These are phyloP conservation scores for Rhodotorula sp. DNA, from an alignment of 1,284 basidiomycete species.

Conservation along the genomic window DNA sequence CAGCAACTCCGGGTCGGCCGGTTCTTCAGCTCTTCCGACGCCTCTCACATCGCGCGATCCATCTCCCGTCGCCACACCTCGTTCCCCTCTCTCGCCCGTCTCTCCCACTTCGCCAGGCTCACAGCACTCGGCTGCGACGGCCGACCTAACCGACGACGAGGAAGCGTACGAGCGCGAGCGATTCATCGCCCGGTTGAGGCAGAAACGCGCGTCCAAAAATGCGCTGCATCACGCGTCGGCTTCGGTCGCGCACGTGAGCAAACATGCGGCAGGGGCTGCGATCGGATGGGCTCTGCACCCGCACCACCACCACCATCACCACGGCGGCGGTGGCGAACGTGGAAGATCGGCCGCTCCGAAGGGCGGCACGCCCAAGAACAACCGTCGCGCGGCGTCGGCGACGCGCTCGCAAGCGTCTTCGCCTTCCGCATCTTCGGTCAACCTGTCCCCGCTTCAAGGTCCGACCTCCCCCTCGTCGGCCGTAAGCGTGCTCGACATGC, in stretches of 20 bases:
- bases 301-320: neutral
- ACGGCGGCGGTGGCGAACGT: neutral
- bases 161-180: constrained; percentile 41
- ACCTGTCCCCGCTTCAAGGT: neutral
- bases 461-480: neutral
- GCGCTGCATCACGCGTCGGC: constrained; percentile 14
- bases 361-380: neutral
- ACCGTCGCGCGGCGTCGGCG: constrained; percentile 1
- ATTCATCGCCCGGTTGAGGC: constrained; percentile 36
- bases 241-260: constrained; percentile 6
- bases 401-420: constrained; percentile 11
- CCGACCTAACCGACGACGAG: constrained; percentile 18
- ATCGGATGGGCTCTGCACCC: neutral
- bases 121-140: neutral
- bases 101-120: constrained; percentile 1
- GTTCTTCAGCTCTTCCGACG: constrained; percentile 10
- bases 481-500: neutral
- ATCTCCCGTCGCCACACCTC: neutral
- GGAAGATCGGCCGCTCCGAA: neutral
- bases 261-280: constrained; percentile 2
- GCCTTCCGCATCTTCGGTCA: neutral
- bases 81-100: neutral
- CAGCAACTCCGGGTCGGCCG: neutral
- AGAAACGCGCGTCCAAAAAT: constrained; percentile 25
- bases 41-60: neutral